Conservation (phyloP, 306 rosid species). For the Citrullus amarus region DNA sequence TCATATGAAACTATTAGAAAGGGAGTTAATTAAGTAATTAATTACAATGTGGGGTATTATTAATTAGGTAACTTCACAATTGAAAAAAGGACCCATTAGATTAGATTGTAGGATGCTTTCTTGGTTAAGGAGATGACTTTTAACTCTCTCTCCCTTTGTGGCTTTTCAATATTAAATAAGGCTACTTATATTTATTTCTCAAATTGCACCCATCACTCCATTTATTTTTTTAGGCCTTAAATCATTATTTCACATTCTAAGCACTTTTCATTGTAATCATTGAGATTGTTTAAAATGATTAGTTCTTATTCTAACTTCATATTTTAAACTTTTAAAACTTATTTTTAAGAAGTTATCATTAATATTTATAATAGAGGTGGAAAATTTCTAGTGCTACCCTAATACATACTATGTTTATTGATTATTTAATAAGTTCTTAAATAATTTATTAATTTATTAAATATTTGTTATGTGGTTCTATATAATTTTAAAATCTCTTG, state of each 20-base stretch:
- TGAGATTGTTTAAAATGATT: not conserved
- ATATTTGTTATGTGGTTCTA: too few species aligned
- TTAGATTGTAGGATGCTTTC: slow-evolving; percentile 20
- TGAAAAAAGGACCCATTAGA: slow-evolving; percentile 30
- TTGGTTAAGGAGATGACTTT: not conserved
- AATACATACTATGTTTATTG: too few species aligned
- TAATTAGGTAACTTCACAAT: slow-evolving; percentile 34
- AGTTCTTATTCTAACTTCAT: not conserved
- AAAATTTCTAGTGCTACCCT: too few species aligned
- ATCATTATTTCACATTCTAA: slow-evolving; percentile 4
- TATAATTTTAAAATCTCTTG: too few species aligned
- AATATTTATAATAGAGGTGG: too few species aligned
- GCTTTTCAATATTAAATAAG: slow-evolving; percentile 12
- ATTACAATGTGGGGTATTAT: slow-evolving; percentile 8
- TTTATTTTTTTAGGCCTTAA: not conserved
- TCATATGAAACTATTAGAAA: not conserved
- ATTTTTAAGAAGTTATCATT: too few species aligned
- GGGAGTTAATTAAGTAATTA: not conserved
- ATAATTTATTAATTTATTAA: too few species aligned
- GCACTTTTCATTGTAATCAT: not conserved
- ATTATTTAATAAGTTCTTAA: too few species aligned
- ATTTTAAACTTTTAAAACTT: not conserved
- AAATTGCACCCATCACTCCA: not conserved
- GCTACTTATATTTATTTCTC: slow-evolving; percentile 15
- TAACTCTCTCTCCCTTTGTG: not conserved